A percentile compares a stretch with the other conserved stretches of the same genome.
Evolutionary conservation across 2,329 filamentous ascomycete genomes (phyloP).

Genomic region (Ophiocordyceps robertsii): DNA sequence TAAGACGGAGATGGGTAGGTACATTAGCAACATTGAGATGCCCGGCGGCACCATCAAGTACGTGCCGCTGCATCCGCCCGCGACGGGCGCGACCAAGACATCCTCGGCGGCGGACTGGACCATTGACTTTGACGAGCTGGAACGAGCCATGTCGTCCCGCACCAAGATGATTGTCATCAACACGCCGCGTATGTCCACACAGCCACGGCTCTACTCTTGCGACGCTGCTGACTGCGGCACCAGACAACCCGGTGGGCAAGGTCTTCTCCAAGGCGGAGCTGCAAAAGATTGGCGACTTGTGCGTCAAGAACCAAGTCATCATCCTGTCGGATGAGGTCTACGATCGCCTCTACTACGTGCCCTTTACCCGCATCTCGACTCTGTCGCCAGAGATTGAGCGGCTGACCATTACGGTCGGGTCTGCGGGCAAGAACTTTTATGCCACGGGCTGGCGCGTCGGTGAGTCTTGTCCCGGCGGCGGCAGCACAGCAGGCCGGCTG

Average conservation of each 20-base stretch:
- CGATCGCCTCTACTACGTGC: constrained; percentile 87
- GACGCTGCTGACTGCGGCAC: neutral
- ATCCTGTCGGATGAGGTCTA: constrained; percentile 92
- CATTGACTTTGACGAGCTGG: constrained; percentile 71
- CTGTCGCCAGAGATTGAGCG: constrained; percentile 80
- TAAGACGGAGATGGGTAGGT: constrained; percentile 8
- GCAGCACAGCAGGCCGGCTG: neutral
- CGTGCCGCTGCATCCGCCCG: constrained; percentile 84
- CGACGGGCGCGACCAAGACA: constrained; percentile 63
- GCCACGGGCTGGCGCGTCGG: constrained; percentile 90
- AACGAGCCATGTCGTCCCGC: constrained; percentile 65
- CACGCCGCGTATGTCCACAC: constrained; percentile 39
- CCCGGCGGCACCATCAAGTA: constrained; percentile 89
- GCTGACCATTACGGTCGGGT: constrained; percentile 85
- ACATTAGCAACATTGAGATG: constrained; percentile 98
- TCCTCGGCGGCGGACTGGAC: constrained; percentile 82
- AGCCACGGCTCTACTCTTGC: neutral
- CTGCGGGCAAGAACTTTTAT: constrained; percentile 96
- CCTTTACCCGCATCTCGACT: constrained; percentile 85
- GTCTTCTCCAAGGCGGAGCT: constrained; percentile 80
- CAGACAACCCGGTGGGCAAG: constrained; percentile 92
- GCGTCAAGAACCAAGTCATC: constrained; percentile 85
- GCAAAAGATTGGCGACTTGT: constrained; percentile 71
- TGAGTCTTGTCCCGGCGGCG: constrained; percentile 11
- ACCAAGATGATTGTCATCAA: constrained; percentile 96